Conservation (phyloP, 768 basidiomycete species). For the Lyophyllum shimeji region DNA sequence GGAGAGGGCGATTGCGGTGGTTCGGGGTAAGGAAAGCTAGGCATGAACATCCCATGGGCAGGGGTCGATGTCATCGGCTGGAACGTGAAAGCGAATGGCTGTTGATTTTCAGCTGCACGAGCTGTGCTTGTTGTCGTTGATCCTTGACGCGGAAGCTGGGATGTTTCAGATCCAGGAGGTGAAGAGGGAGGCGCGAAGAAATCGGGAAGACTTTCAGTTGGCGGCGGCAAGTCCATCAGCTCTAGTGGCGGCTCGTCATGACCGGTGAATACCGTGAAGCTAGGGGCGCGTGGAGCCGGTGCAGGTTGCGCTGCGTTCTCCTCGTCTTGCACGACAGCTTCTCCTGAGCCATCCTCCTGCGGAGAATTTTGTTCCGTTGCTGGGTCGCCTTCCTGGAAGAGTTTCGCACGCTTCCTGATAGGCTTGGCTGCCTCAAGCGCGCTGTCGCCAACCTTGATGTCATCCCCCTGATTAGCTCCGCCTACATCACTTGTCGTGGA, state of each 20-base stretch:
- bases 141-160: constrained; percentile 11
- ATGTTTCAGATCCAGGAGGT: constrained; percentile 24
- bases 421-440: constrained; percentile 41
- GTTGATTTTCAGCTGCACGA: constrained; percentile 51
- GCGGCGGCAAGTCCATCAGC: constrained; percentile 47
- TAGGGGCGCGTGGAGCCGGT: constrained; percentile 30
- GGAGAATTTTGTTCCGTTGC: not conserved
- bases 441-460: constrained; percentile 33
- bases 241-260: constrained; percentile 29
- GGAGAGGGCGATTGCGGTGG: constrained; percentile 61
- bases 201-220: constrained; percentile 51
- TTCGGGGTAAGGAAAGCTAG: constrained; percentile 52
- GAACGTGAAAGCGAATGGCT: constrained; percentile 53
- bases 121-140: constrained; percentile 43
- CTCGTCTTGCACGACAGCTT: constrained; percentile 10
- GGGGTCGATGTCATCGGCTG: constrained; percentile 53
- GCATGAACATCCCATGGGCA: constrained; percentile 42
- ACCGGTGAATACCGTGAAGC: constrained; percentile 52
- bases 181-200: constrained; percentile 47
- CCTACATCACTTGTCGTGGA: constrained; percentile 41
- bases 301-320: constrained; percentile 15
- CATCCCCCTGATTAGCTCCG: constrained; percentile 42
- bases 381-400: constrained; percentile 17
- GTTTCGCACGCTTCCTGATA: constrained; percentile 53
- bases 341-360: not conserved